Evolutionary conservation across 2,329 filamentous ascomycete genomes (phyloP), one percentile per base, ranked within the genome.

Genomic region (Diplodia seriata): DNA sequence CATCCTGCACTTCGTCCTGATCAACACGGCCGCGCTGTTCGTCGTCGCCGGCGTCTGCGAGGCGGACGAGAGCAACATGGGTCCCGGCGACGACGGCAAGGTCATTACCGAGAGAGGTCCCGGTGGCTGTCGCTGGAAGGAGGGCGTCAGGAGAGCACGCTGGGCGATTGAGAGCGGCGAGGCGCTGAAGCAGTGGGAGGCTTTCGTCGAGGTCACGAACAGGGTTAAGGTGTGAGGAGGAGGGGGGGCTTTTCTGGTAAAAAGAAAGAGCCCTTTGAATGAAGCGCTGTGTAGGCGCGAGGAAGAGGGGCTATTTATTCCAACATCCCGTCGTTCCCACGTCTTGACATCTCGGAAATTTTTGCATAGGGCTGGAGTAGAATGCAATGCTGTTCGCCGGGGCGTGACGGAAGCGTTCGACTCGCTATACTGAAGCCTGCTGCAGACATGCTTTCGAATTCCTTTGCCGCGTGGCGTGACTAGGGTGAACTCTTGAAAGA

Each of bases 91-190:
- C 73, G 91, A 94, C 74, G 92, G 92, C 0, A 85, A 89, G 51
- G 92, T 97, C 56, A 86, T 97, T 70, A 87, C 82, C 18, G 94
- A 98, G 77, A 85, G 90, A 57, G 94, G 95, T 0, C 94, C 94
- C 5, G 94, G 91, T 12, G 92, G 92, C 15, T 88, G 92, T 68
- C 86, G 94, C 74, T 99, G 95, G 95, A 99, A 97, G 82, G 94
- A 97, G 77, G 95, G 94, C 64, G 87, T 97, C 15, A 85, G 94
- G 73, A 86, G 93, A 76, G 95, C 95, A 18, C 88, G 90, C 73
- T 96, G 92, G 91, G 93, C 93, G 12, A 86, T 99, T 57, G 87
- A 89, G 79, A 97, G 92, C 77, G 93, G 94, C 56, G 89, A 90
- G 77, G 92, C 94, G n/a, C 89, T 92, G 84, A 89, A 84, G 76